These are phyloP conservation scores for Fraxinus albicans DNA, from an alignment of 305 asterid genomes.

Conservation along the genomic window DNA sequence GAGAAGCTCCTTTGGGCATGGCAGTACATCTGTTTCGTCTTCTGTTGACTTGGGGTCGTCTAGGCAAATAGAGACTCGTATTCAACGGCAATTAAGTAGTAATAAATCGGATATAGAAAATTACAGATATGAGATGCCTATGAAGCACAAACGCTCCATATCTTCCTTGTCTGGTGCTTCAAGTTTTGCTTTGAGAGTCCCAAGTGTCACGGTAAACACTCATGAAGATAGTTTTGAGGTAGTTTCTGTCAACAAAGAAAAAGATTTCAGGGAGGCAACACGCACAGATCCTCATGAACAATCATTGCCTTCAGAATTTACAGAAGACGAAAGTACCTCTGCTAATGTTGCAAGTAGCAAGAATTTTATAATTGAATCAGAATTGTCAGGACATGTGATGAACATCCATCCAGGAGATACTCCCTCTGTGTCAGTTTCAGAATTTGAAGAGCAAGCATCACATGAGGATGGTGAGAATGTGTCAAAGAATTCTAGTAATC, in stretches of 20 bases:
- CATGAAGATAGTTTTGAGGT: constrained; percentile 49
- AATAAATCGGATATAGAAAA: constrained; percentile 63
- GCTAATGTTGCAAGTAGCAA: constrained; percentile 47
- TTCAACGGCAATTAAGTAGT: constrained; percentile 67
- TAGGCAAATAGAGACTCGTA: constrained; percentile 49
- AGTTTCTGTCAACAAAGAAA: constrained; percentile 37
- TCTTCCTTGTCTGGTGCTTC: constrained; percentile 82
- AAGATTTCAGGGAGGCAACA: constrained; percentile 31
- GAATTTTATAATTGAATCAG: constrained; percentile 37
- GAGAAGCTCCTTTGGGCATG: constrained; percentile 80
- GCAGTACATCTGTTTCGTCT: constrained; percentile 76
- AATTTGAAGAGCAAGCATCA: constrained; percentile 46
- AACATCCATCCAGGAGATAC: constrained; percentile 38
- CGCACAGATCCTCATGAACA: constrained; percentile 36
- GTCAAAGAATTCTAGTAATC: constrained; percentile 29
- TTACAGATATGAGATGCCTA: constrained; percentile 46
- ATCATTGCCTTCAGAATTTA: constrained; percentile 42
- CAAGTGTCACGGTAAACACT: constrained; percentile 43
- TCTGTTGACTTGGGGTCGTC: constrained; percentile 78
- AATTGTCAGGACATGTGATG: constrained; percentile 27
- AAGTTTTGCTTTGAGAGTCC: constrained; percentile 49
- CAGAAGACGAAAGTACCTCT: constrained; percentile 46
- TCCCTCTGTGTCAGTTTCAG: constrained; percentile 30
- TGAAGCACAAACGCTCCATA: constrained; percentile 58
- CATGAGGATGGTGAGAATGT: constrained; percentile 38